Evolutionary conservation across 768 basidiomycete species (phyloP), one percentile per base, ranked within the genome.

Genomic region (Auriscalpium microsporum): DNA sequence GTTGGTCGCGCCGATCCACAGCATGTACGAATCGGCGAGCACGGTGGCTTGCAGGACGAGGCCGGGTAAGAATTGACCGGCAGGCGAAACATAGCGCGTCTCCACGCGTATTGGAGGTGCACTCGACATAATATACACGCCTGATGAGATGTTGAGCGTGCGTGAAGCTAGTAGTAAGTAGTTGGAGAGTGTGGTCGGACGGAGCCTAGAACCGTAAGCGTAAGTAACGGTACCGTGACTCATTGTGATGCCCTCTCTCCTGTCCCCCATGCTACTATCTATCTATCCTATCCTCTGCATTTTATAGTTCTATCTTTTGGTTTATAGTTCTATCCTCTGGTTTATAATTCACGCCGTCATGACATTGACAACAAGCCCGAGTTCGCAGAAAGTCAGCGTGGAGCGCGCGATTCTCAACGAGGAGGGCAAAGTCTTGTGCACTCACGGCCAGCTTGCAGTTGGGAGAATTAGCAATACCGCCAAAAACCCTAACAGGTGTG

Each of bases 21-120:
- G 63, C 87, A 92, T 90, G 70, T 85, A 90, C 54, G 86, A 84
- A 62, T 82, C 82, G 48, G 81, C 79, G 53, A 92, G 68, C 57
- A 71, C 71, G 46, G 83, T 90, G 57, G 86, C 72, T 59, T 88
- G 84, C 54, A 92, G 71, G 16, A 73, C 83, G 44, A 89, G 73
- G 46, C 78, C 75, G 14, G 84, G 83, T 48, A 79, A 66, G 16
- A 76, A 72, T 47, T 74, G 68, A 58, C 82, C 79, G 37, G 72
- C 68, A 8, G 83, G 70, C 33, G 75, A 65, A 56, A 86, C 61
- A 62, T 80, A 78, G 53, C 69, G 73, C 48, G 78, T 77, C 44
- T 73, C 65, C 53, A 84, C 75, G 16, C 69, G 63, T 52, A 82
- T 76, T 28, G 28, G 37, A 21, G 19, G 47, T n/a, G 8, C 8